These are phyloP conservation scores for Colletotrichum karsti DNA, from an alignment of 2,329 filamentous ascomycete genomes.

Conservation along the genomic window DNA sequence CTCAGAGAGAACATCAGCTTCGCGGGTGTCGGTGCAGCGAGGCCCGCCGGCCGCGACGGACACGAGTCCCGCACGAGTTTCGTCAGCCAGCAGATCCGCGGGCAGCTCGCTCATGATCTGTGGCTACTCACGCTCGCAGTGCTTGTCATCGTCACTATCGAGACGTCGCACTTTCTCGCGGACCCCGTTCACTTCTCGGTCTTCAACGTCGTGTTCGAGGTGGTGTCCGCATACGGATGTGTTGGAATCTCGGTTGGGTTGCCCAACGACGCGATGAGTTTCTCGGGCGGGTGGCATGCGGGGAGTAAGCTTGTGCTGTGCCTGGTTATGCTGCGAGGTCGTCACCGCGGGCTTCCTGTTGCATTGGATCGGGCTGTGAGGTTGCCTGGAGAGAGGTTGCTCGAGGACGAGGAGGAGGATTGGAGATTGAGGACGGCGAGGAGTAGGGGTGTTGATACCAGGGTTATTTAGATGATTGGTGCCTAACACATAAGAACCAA, in stretches of 20 bases:
- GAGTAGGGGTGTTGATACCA: not conserved
- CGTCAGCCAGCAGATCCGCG: conserved; percentile 65
- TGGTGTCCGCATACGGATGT: conserved; percentile 66
- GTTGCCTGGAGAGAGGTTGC: conserved; percentile 45
- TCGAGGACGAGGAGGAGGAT: conserved; percentile 40
- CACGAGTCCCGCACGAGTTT: conserved; percentile 53
- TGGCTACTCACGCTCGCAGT: conserved; percentile 72
- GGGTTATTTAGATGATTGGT: not conserved
- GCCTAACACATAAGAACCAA: no score
- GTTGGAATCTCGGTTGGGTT: conserved; percentile 69
- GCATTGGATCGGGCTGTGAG: conserved; percentile 62
- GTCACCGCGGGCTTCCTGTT: conserved; percentile 65
- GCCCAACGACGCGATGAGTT: conserved; percentile 61
- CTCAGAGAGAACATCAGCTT: conserved; percentile 38
- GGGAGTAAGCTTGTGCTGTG: conserved; percentile 67
- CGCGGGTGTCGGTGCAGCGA: conserved; percentile 52
- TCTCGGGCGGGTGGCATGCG: conserved; percentile 61
- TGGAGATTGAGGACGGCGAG: conserved; percentile 14
- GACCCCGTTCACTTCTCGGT: conserved; percentile 63
- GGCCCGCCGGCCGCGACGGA: conserved; percentile 25
- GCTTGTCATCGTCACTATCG: conserved; percentile 67
- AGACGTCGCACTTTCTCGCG: conserved; percentile 60
- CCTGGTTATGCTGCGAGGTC: conserved; percentile 63
- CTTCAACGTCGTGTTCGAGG: conserved; percentile 69
- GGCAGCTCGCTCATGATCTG: conserved; percentile 72